A percentile compares a stretch with the other conserved stretches of the same genome.
Evolutionary conservation across 495 filamentous ascomycete genomes (phyloP).

Genomic region (Trichocladium antarcticum): DNA sequence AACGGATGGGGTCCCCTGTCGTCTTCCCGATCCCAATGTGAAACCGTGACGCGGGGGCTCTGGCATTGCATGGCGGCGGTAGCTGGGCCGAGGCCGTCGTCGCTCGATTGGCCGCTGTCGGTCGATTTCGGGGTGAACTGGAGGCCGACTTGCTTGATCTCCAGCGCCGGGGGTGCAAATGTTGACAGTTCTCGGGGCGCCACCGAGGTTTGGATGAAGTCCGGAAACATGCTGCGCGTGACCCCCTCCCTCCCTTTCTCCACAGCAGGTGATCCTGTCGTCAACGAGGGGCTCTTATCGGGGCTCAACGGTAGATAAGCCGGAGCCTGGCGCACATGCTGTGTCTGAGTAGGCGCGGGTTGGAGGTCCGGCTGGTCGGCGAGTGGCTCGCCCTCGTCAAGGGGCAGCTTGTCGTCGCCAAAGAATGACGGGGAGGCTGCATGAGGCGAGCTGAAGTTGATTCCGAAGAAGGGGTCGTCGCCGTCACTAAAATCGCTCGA

Average conservation of each 20-base stretch:
- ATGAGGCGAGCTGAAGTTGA: constrained; percentile 27
- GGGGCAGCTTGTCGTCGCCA: constrained; percentile 13
- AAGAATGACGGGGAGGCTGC: constrained; percentile 30
- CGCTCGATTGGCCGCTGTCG: constrained; percentile 38
- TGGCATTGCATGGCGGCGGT: constrained; percentile 27
- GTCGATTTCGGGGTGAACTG: constrained; percentile 41
- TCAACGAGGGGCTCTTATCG: constrained; percentile 27
- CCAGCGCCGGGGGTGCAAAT: constrained; percentile 18
- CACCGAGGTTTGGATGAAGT: constrained; percentile 7
- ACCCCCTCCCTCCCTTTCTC: constrained; percentile 4
- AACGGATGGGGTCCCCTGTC: constrained; percentile 20
- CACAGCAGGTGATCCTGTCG: constrained; percentile 20
- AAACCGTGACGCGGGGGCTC: constrained; percentile 41
- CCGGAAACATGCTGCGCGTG: constrained; percentile 11
- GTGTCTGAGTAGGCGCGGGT: constrained; percentile 1
- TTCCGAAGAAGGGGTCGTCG: constrained; percentile 34
- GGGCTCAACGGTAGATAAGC: constrained; percentile 24
- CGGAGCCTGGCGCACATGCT: constrained; percentile 8
- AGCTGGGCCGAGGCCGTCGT: constrained; percentile 32
- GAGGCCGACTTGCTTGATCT: constrained; percentile 20
- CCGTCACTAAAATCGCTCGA: constrained; percentile 32
- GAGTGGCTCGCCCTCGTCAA: constrained; percentile 4
- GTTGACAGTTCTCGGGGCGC: constrained; percentile 14
- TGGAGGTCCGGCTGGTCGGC: constrained; percentile 5
- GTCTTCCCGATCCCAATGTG: constrained; percentile 36